Evolutionary conservation across 2,329 filamentous ascomycete genomes (phyloP), one percentile per base, ranked within the genome.

Genomic region (Arthroderma sp.): DNA sequence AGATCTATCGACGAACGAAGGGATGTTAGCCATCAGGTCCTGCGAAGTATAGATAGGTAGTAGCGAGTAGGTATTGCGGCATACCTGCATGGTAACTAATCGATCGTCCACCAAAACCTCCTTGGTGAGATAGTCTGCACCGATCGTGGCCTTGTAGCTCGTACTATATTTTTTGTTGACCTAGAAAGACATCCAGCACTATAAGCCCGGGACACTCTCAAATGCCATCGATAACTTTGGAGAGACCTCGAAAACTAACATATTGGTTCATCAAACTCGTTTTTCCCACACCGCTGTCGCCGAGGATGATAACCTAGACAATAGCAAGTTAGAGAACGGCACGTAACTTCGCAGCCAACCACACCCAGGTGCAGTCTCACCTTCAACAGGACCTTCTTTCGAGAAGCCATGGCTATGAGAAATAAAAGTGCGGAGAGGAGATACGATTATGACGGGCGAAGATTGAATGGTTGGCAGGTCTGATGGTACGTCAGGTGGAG

Each of bases 261-360:
- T 96, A 98, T 96, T 98, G 91, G 72, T 98, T 98, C 91, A 98
- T 98, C 78, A 98, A 80, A 69, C 87, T 95, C 50, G 91, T 98
- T 77, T 98, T 98, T 65, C 91, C 91, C 51, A 98, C 91, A 70
- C 91, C 91, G 68, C 89, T 96, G 68, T 98, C 91, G 58, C 91
- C 91, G 57, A 98, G 81, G 69, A 98, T 96, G 61, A 98, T 98
- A 61, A 98, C 88, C 89, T 96, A 42, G 44, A 48, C 43, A 47
- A 47, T 11, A 29, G 15, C 7, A 10, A 31, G n/a, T 5, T 11
- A 32, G 41, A n/a, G n/a, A n/a, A n/a, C n/a, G n/a, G n/a, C n/a
- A n/a, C n/a, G n/a, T n/a, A n/a, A n/a, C n/a, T n/a, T n/a, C n/a
- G n/a, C n/a, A n/a, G n/a, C n/a, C 7, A n/a, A 34, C 32, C 7